Base-by-base conservation (phyloP, 2,329 filamentous ascomycete genomes). In the Alternaria sp. region DNA sequence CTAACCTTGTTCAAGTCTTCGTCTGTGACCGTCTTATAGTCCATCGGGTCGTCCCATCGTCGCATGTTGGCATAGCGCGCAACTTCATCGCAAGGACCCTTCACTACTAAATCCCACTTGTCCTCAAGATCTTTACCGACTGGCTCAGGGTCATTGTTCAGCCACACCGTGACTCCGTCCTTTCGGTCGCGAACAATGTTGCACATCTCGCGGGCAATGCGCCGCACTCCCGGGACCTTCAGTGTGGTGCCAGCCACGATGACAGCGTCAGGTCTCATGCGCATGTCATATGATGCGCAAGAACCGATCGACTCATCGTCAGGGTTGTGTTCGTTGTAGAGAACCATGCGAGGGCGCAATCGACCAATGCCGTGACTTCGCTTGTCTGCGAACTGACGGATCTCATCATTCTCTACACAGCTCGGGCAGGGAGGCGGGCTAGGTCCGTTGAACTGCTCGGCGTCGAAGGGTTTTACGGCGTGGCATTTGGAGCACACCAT, bases 401-500 rank as follows among this genome's bases (percentile, higher is more conserved):
- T 86, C 57, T 86, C 79, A 73, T 99, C 94, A 57, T 87, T 86
- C 61, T 86, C 86, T 51, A 88, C 85, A 76, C 95, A 99, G 46
- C 85, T 84, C 10, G 82, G 81, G 77, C 95, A 99, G 9, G 90
- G 83, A 26, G 95, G 95, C 4, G 95, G 88, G 62, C 92, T 87
- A 5, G 93, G 90, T 2, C 94, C 92, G 54, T 91, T 85, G 76
- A 99, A 99, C 41, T 96, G 82, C 7, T 88, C 85, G 8, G 88
- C 84, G 63, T 97, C 83, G 70, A 99, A 93, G 51, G 90, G 84
- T 42, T 86, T 85, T 8, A 97, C 83, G 58, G 90, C 83, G 66
- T 88, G 86, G 77, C 95, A 99, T 77, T 98, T 98, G 42, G 92
- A 92, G 79, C 95, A 99, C 14, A 96, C 90, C 94, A 98, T 98